Conservation (phyloP, 768 basidiomycete genomes). For the Phlegmacium glaucopus region DNA sequence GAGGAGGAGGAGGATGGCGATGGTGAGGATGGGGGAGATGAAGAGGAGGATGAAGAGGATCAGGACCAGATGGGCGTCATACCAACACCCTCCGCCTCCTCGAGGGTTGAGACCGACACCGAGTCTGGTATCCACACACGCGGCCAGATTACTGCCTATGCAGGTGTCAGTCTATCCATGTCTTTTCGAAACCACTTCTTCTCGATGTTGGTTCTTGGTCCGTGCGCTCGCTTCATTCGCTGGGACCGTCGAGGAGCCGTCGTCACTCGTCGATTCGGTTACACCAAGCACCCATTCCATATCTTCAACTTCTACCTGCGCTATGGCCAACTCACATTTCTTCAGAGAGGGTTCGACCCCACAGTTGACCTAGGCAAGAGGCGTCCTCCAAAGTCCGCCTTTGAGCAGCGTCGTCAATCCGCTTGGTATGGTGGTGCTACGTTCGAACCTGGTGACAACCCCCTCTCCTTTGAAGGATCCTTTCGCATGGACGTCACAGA, state of each 20-base stretch:
- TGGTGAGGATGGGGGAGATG: background rate
- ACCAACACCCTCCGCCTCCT: background rate
- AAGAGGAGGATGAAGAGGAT: background rate
- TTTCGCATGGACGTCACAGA: too few relatives aligned
- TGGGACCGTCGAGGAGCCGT: too few relatives aligned
- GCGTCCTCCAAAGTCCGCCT: background rate
- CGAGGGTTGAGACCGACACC: background rate
- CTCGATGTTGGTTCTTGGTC: too few relatives aligned
- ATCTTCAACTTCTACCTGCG: too few relatives aligned
- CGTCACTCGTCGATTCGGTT: too few relatives aligned
- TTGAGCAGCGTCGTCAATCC: background rate
- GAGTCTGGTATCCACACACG: background rate
- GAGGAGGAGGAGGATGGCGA: background rate
- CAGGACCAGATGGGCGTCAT: background rate
- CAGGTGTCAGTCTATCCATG: too few relatives aligned
- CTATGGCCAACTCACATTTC: too few relatives aligned
- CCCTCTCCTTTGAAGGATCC: background rate
- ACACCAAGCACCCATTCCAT: too few relatives aligned
- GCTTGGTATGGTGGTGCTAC: background rate
- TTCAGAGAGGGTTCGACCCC: too few relatives aligned
- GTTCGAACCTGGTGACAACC: background rate
- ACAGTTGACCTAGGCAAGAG: background rate
- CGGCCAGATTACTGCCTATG: too few relatives aligned
- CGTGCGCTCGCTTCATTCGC: too few relatives aligned
- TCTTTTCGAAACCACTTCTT: too few relatives aligned